A percentile compares a stretch with the other conserved stretches of the same genome.
Evolutionary conservation across 2,329 filamentous ascomycete genomes (phyloP).

Genomic region (Lecanoromycetidae sp.): DNA sequence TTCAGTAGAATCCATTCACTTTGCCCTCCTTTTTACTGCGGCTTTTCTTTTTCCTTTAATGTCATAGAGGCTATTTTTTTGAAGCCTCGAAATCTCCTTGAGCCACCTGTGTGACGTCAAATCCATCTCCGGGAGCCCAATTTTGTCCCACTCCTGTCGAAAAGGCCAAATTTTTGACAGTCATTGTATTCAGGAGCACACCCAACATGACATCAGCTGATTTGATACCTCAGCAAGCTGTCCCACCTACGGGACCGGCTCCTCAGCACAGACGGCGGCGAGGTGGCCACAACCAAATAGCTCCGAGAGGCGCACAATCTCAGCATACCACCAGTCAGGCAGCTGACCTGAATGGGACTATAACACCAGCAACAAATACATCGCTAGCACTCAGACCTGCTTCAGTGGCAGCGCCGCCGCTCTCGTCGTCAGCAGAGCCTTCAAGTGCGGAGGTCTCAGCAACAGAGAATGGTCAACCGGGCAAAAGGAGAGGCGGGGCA

Average conservation of each 20-base stretch:
- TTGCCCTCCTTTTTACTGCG: not conserved
- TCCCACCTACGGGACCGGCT: not conserved
- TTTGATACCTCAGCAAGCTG: not conserved
- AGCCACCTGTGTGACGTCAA: too few relatives aligned
- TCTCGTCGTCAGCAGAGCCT: constrained; percentile 6
- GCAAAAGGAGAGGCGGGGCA: not conserved
- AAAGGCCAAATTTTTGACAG: not conserved
- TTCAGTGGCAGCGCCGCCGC: constrained; percentile 8
- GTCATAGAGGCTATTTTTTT: constrained; percentile 9
- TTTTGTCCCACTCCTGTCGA: not conserved
- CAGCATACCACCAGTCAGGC: not conserved
- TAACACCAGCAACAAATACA: not conserved
- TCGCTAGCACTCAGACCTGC: constrained; percentile 11
- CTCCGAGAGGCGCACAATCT: not conserved
- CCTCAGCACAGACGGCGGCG: not conserved
- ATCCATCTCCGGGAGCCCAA: too few relatives aligned
- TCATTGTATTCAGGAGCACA: not conserved
- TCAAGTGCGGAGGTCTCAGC: constrained; percentile 12
- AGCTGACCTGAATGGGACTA: not conserved
- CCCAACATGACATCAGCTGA: constrained; percentile 5
- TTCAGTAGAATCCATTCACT: too few relatives aligned
- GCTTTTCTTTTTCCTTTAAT: not conserved
- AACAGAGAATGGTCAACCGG: constrained; percentile 6
- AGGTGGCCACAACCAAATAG: not conserved
- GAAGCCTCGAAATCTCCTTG: too few relatives aligned